Base-by-base conservation (phyloP, 73 alveolate species). In the Uronychia setigera region DNA sequence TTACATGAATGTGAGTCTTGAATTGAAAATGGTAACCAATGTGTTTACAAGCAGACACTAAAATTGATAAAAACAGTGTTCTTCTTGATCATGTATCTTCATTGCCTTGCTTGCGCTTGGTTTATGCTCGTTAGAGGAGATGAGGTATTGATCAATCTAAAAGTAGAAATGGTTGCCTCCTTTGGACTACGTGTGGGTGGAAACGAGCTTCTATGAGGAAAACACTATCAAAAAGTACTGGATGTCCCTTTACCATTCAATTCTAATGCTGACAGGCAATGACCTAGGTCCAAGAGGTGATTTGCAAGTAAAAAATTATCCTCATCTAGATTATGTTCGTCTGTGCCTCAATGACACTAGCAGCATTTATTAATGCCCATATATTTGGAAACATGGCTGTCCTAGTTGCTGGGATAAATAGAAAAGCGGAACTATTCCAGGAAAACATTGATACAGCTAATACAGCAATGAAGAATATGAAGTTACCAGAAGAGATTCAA, bases 211-310 rank as follows among this genome's bases (percentile, higher is more conserved):
- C 5, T 59, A 74, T 27, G 88, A 82, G 28, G 83, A 82, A 11
- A 32, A 35, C 28, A 32, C 80, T 0, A 0, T 77, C 35, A 32
- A 35, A 35, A 27, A 91, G 59, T 91, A 91, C 74, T 82, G 85
- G 80, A 59, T 76, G 0, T 60, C 89, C 13, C 75, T 91, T 11
- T 87, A 88, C 46, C 85, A 88, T 59, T 88, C 93, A 1, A 90
- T 91, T 0, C 59, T 84, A 58, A 81, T 88, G 87, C 83, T 87
- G 0, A 67, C 89, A 28, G 96, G 96, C 13, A 88, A 88, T 82
- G 96, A 91, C 33, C 58, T 91, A 19, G 77, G 79, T 30, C 96
- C 96, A n/a, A 77, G 35, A 58, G 87, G 74, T 31, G 75, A 34
- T 32, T 46, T 60, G 29, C 81, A 76, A 76, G 59, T n/a, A n/a